Conservation (phyloP, 2,329 filamentous ascomycete genomes). For the Apiospora pterosperma region DNA sequence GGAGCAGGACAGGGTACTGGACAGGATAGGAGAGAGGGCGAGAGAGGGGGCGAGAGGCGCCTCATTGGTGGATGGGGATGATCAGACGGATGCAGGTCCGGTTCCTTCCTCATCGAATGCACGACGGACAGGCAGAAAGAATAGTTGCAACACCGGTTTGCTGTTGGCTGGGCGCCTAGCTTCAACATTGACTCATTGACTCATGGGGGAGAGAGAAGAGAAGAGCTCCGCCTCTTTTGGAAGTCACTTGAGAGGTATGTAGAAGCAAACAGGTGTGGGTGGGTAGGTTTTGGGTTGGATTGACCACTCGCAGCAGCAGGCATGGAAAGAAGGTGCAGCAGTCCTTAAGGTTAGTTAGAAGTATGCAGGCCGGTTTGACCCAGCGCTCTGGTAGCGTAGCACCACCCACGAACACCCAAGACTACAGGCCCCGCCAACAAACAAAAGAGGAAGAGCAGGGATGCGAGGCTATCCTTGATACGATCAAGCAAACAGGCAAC, state of each 20-base stretch:
- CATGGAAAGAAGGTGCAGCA: neutral
- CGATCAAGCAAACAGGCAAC: neutral
- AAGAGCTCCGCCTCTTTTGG: neutral
- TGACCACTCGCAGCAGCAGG: neutral
- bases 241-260: neutral
- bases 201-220: neutral
- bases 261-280: neutral
- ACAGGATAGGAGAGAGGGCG: too few relatives aligned
- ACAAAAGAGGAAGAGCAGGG: neutral
- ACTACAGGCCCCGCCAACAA: neutral
- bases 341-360: neutral
- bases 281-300: neutral
- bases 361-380: neutral
- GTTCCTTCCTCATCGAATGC: neutral
- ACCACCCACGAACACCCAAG: neutral
- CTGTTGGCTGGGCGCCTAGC: neutral
- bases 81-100: constrained; percentile 1
- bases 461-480: neutral
- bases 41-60: neutral
- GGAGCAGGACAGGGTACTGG: neutral
- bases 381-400: neutral
- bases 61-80: neutral
- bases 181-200: too few relatives aligned
- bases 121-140: too few relatives aligned
- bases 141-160: neutral